These are phyloP conservation scores for Aureobasidium vineae DNA, from an alignment of 2,329 filamentous ascomycete species.

Conservation along the genomic window DNA sequence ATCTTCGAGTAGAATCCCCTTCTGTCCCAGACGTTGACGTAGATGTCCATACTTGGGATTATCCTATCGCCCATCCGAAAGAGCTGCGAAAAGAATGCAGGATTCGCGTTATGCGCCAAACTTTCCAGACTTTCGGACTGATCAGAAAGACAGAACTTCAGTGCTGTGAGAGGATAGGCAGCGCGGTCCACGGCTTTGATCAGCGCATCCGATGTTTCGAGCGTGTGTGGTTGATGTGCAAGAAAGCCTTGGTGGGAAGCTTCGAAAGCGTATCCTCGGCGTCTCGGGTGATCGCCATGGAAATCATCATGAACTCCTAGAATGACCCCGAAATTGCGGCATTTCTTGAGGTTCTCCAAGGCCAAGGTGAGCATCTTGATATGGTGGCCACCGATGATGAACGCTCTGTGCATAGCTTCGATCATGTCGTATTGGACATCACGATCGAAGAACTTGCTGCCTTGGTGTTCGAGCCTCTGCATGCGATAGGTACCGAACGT, in stretches of 20 bases:
- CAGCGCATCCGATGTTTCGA: not conserved
- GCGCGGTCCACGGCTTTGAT: not conserved
- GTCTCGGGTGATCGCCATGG: not conserved
- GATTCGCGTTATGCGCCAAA: not conserved
- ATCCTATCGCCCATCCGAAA: no score
- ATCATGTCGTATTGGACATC: no score
- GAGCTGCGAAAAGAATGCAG: not conserved
- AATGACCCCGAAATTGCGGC: not conserved
- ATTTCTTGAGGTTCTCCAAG: not conserved
- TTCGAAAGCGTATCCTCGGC: not conserved
- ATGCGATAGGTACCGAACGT: not conserved
- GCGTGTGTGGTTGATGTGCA: not conserved
- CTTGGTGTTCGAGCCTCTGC: no score
- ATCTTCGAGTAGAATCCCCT: no score
- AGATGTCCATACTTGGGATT: not conserved
- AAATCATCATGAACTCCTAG: not conserved
- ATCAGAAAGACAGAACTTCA: not conserved
- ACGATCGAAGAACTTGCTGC: no score
- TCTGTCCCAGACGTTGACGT: no score
- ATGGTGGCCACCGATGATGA: not conserved
- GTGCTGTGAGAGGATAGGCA: not conserved
- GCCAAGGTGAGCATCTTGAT: not conserved
- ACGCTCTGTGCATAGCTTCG: not conserved
- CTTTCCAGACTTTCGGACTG: not conserved
- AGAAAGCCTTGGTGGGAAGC: not conserved